phyloP scores from a whole-genome alignment of 352 stramenopile species.

The Phytopythium sindhum region DNA sequence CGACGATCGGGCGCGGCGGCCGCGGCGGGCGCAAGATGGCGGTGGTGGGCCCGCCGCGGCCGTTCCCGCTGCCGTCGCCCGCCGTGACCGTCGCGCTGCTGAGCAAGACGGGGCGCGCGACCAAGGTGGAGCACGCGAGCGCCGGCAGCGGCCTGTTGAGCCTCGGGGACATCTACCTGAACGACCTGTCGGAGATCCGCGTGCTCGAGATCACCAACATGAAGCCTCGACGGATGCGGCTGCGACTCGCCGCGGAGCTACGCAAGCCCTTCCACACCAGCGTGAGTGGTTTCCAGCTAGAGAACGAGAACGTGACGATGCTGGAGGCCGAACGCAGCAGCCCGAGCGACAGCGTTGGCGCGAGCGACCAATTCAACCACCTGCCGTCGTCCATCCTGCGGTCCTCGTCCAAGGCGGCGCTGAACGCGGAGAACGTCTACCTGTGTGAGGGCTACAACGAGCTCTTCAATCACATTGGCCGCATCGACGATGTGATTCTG shows the following conservation, averaged over 20 bases:
- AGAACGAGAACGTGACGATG: conserved; percentile 84
- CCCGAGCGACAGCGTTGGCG: conserved; percentile 20
- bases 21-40: conserved; percentile 4
- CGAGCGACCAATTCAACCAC: conserved; percentile 71
- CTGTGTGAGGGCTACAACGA: conserved; percentile 88
- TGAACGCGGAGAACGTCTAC: conserved; percentile 77
- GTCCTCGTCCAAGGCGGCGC: conserved; percentile 58
- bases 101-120: conserved; percentile 52
- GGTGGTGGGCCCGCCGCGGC: neutral
- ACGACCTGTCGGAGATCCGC: conserved; percentile 81
- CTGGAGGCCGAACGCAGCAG: conserved; percentile 37
- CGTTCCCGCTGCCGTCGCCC: conserved; percentile 21
- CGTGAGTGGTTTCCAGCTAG: conserved; percentile 78
- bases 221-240: conserved; percentile 38
- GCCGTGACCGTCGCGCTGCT: conserved; percentile 51
- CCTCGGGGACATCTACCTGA: conserved; percentile 84
- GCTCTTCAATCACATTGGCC: conserved; percentile 86
- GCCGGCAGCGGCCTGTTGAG: conserved; percentile 44
- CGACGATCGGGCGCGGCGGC: conserved; percentile 8
- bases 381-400: conserved; percentile 68
- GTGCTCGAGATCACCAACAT: conserved; percentile 79
- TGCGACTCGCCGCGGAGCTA: conserved; percentile 73
- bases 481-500: conserved; percentile 56
- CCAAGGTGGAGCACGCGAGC: conserved; percentile 24
- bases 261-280: conserved; percentile 80